Percentiles rank a stretch among this genome's conserved stretches.
These are phyloP conservation scores for Cetraspora pellucida DNA, from an alignment of 192 early-diverging fungal species.

Conservation along the genomic window DNA sequence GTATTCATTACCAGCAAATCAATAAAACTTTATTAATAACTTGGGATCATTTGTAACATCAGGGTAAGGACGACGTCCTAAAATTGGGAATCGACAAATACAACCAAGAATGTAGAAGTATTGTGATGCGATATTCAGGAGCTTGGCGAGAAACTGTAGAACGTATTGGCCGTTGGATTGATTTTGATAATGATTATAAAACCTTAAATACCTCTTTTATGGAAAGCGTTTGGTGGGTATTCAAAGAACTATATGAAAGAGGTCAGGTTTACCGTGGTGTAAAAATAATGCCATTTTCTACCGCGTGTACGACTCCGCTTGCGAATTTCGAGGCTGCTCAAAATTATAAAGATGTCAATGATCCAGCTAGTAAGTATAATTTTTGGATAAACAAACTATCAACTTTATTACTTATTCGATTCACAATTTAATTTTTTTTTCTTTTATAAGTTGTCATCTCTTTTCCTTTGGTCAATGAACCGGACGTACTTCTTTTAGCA, in stretches of 20 bases:
- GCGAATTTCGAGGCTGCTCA: conserved; percentile 97
- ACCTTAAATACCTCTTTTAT: conserved; percentile 94
- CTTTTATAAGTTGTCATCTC: conserved; percentile 73
- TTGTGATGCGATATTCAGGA: conserved; percentile 92
- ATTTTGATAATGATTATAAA: conserved; percentile 99
- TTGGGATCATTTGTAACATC: not conserved
- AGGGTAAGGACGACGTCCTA: conserved; percentile 84
- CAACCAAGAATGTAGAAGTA: conserved; percentile 93
- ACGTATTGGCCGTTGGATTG: conserved; percentile 98
- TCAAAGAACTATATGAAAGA: conserved; percentile 94
- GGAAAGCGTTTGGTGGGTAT: conserved; percentile 99
- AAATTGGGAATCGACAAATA: conserved; percentile 96
- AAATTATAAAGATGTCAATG: conserved; percentile 98
- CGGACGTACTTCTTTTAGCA: conserved; percentile 78
- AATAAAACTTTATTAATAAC: not conserved
- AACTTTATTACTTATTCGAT: not conserved
- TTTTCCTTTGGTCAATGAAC: conserved; percentile 88
- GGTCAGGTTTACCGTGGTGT: conserved; percentile 94
- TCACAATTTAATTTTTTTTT: not conserved
- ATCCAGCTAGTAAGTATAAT: conserved; percentile 71
- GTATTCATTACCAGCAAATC: not conserved
- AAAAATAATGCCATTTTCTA: conserved; percentile 96
- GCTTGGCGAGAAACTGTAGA: conserved; percentile 96
- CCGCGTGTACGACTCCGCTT: conserved; percentile 86
- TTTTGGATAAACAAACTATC: not conserved